Base-by-base conservation (phyloP, 2,329 filamentous ascomycete species). In the Ceratocystis variospora region DNA sequence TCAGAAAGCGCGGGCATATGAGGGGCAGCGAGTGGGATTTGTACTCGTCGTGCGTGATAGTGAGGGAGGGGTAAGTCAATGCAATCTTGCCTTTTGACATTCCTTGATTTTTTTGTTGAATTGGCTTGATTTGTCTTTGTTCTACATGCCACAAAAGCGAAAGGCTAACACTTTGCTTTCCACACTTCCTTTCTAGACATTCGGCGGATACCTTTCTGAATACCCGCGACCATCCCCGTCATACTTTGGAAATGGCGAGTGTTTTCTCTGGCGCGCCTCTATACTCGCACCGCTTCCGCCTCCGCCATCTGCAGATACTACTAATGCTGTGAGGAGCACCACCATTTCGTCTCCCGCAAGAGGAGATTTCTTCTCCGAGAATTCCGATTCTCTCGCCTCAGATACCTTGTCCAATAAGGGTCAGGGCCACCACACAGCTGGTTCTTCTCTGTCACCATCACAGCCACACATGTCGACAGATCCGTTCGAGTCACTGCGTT, bases 221-320 rank as follows among this genome's bases (percentile, higher is more conserved):
- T 81, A 88, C 63, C 92, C 93, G 10, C 89, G 88, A 71, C 89
- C 90, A 0, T 80, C 85, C 0, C 77, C 90, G 1, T 88, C 92
- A 69, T 99, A 96, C 79, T 99, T 89, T 75, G 94, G 94, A 72
- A 96, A 90, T 12, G 94, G 94, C 72, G 94, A 99, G 76, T 97
- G 93, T 76, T 99, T 87, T 62, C 82, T 87, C 68, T 87, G 83
- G 73, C 75, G 85, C 19, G 82, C 84, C 41, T 86, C 83, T 1
- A 79, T 80, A 15, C 73, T 86, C 33, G 79, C 82, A 6, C 83
- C 79, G 46, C 74, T 82, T 1, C 77, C 80, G 2, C 79, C 77
- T 1, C 80, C 80, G 5, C 79, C 79, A 0, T 83, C 81, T 3
- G 76, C 77, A 70, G 79, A 83, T 71, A 81, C 79, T 0, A 78